Conservation (phyloP, 2,329 filamentous ascomycete species). For the Alternaria sp. region DNA sequence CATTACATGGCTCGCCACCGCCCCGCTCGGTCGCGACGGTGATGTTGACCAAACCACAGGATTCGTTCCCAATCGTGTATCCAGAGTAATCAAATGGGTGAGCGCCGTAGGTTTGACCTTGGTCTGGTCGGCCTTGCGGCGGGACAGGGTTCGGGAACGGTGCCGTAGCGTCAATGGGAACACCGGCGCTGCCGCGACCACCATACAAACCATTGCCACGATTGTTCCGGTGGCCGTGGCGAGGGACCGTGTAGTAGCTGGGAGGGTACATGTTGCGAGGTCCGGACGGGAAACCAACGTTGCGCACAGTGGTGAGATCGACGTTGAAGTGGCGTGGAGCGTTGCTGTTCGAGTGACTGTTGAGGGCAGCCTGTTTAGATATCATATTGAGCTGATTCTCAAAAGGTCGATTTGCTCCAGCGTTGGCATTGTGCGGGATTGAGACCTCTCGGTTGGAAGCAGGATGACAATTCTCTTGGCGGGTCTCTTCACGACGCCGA, state of each 20-base stretch:
- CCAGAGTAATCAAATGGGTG: neutral
- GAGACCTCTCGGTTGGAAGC: neutral
- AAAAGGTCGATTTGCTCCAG: conserved; percentile 15
- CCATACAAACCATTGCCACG: conserved; percentile 38
- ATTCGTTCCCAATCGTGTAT: conserved; percentile 10
- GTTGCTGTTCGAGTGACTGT: conserved; percentile 11
- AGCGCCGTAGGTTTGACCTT: neutral
- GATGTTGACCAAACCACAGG: conserved; percentile 14
- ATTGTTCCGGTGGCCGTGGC: conserved; percentile 6
- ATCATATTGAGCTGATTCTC: conserved; percentile 25
- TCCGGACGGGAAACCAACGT: conserved; percentile 14
- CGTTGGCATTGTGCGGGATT: neutral
- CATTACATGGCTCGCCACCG: conserved; percentile 13
- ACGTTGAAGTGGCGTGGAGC: conserved; percentile 5
- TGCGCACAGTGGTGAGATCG: conserved; percentile 25
- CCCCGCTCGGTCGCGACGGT: conserved; percentile 6
- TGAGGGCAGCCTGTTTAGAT: conserved; percentile 16
- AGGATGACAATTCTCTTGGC: neutral
- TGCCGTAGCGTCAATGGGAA: conserved; percentile 42
- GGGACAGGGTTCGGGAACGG: conserved; percentile 44
- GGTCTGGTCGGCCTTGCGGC: conserved; percentile 29
- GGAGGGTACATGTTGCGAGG: conserved; percentile 6
- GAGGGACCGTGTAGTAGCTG: conserved; percentile 5
- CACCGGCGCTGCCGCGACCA: conserved; percentile 23
- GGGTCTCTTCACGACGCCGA: neutral